Evolutionary conservation across 768 basidiomycete genomes (phyloP), one percentile per base, ranked within the genome.

Genomic region (Artomyces pyxidatus): DNA sequence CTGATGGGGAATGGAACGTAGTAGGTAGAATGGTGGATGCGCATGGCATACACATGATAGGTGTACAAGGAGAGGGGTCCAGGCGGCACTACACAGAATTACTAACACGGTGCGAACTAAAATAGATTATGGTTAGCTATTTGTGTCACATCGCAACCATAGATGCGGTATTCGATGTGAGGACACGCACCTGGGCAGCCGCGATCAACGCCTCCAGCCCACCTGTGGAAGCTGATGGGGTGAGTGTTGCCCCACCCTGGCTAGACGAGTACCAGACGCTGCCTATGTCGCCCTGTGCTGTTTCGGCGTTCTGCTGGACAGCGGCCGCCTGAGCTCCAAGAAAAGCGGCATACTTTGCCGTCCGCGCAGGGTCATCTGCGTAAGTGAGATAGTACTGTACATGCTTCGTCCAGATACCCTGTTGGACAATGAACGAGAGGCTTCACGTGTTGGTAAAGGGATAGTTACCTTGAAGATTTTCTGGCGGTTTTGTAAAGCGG

Each of bases 351-450:
- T 77, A 79, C 53, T 73, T 75, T n/a, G 65, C 65, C 0, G 59
- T 66, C 14, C 75, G 70, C 23, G 66, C 57, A 17, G 68, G 14
- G 49, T 74, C 68, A 37, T 71, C 67, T 27, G 71, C 76, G 41
- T 42, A 53, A 51, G 77, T 75, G 25, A 79, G 65, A 56, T 78
- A 76, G 52, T 67, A 76, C 42, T 71, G 69, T 5, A 78, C 51
- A 44, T 76, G 73, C 52, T 78, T 78, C 14, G 67, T 76, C 74
- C 76, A 76, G 16, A 77, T 51, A 12, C 77, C 75, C 58, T 64
- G 43, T 61, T 57, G 32, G n/a, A 27, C 10, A 6, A 23, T 14
- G n/a, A n/a, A n/a, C n/a, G n/a, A n/a, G n/a, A n/a, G n/a, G n/a
- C n/a, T n/a, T n/a, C n/a, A n/a, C n/a, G n/a, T n/a, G n/a, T n/a